A percentile compares a stretch with the other conserved stretches of the same genome.
Evolutionary conservation across 805 yeast genomes (phyloP).

Genomic region (Spathaspora girioi): DNA sequence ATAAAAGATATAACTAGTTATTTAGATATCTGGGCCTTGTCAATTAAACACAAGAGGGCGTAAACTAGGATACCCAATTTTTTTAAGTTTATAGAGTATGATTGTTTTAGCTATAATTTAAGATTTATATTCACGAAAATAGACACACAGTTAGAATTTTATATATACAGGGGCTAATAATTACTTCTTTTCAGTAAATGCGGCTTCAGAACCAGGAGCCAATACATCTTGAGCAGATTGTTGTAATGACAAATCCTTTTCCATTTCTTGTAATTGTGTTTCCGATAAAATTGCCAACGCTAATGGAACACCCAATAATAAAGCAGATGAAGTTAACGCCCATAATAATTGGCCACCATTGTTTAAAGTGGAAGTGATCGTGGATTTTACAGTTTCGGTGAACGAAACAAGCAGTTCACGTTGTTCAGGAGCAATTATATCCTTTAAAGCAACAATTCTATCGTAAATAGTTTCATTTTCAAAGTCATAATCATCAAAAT

Average conservation of each 20-base stretch:
- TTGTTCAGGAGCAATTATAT: conserved; percentile 84
- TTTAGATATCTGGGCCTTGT: conserved; percentile 80
- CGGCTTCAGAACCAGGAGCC: conserved; percentile 62
- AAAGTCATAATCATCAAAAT: conserved; percentile 63
- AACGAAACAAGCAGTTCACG: conserved; percentile 49
- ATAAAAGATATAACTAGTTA: conserved; percentile 75
- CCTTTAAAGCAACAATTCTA: conserved; percentile 87
- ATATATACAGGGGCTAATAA: neutral
- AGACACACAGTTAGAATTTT: neutral
- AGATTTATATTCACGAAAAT: neutral
- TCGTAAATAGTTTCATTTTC: conserved; percentile 82
- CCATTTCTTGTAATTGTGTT: conserved; percentile 91
- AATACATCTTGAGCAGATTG: conserved; percentile 72
- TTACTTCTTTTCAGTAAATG: conserved; percentile 30
- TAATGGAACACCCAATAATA: conserved; percentile 89
- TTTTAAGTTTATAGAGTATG: neutral
- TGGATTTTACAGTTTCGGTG: conserved; percentile 18
- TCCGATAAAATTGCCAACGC: conserved; percentile 86
- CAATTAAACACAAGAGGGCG: conserved; percentile 73
- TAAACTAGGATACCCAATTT: too few species aligned
- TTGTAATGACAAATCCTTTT: conserved; percentile 82
- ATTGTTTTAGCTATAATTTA: neutral
- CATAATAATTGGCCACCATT: conserved; percentile 78
- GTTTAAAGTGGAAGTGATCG: conserved; percentile 42
- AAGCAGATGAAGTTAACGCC: conserved; percentile 78